Conservation (phyloP, 306 rosid genomes). For the Cucumis sativus region Cucumber_9930_V3 NC_026656.2:11481501-11482000, state of each 20-base stretch:
- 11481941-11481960: background rate
- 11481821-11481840: background rate
- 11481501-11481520: background rate
- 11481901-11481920: background rate
- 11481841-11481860: background rate
- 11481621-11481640: background rate
- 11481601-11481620: background rate
- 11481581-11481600: background rate
- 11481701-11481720: background rate
- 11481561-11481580: background rate
- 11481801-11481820: background rate
- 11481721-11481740: background rate
- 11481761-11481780: background rate
- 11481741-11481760: background rate
- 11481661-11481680: background rate
- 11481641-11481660: background rate
- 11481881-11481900: background rate
- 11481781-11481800: background rate
- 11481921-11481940: background rate
- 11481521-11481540: background rate
- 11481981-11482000: background rate
- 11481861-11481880: background rate
- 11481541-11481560: background rate
- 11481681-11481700: background rate
- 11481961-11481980: background rate